Base-by-base conservation (phyloP, 306 rosid genomes). In the Abrus pulchellus region DNA sequence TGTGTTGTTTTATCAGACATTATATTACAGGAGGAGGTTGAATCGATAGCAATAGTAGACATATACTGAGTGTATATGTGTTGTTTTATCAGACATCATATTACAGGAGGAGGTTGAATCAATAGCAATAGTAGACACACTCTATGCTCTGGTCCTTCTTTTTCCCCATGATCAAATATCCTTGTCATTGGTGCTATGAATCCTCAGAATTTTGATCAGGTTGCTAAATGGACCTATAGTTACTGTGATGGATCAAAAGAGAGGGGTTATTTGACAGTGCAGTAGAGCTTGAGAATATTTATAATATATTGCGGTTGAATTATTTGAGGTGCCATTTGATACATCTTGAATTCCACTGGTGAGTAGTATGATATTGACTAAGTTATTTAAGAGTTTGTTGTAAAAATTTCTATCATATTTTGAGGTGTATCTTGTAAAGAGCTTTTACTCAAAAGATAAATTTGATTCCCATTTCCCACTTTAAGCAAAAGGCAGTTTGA, bases 231-330 rank as follows among this genome's bases (percentile, higher is more conserved):
- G 52, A 10, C n/a, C 52, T 9, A 52, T 5, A 52, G n/a, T 29
- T 10, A 57, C 63, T 57, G 28, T 29, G 13, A n/a, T n/a, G 56
- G 56, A 52, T 52, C 28, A 12, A 6, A 57, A 29, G 63, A 57
- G 13, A 57, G 29, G 32, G 1, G 38, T 57, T 7, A 57, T 11
- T 57, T 9, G 63, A 29, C 38, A 8, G 13, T 57, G 36, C 7
- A 57, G 63, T 29, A 57, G 38, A 20, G 63, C 63, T 57, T 28
- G 63, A 57, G 6, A 57, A 29, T 57, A 57, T 57, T 57, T 57
- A 57, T 57, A 2, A 47, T 57, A 29, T 29, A 9, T 57, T 8
- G 34, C 27, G 38, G 63, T 57, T 57, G 38, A 29, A 47, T 8
- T 57, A 29, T 29, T 57, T 57, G 29, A 56, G 62, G 38, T 28